phyloP scores from a whole-genome alignment of 1,284 basidiomycete species.

The Ceratobasidium theobromae region DNA sequence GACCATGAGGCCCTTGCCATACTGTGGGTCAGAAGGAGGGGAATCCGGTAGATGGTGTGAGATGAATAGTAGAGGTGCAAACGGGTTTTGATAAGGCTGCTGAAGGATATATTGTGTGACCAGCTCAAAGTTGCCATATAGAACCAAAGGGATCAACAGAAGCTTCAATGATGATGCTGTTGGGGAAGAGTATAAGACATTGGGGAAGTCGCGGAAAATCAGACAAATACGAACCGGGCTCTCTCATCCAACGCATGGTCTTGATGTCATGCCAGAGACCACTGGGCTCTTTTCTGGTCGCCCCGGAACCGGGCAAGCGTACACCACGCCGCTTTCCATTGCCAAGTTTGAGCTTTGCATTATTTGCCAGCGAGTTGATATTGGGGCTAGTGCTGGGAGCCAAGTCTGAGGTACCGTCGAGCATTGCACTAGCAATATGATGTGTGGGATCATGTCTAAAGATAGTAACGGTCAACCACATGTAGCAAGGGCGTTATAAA shows the following conservation, averaged over 20 bases:
- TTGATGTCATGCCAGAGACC: constrained; percentile 35
- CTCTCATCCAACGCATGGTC: constrained; percentile 33
- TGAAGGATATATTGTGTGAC: constrained; percentile 42
- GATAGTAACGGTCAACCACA: background rate
- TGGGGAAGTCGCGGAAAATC: background rate
- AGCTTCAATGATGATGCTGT: constrained; percentile 60
- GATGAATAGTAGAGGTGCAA: constrained; percentile 73
- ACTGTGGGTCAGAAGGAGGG: constrained; percentile 58
- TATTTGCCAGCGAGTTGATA: constrained; percentile 19
- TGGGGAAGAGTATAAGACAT: background rate
- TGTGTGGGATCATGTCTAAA: constrained; percentile 16
- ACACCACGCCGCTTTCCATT: constrained; percentile 11
- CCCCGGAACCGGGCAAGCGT: constrained; percentile 1
- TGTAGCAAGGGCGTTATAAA: background rate
- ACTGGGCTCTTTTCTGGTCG: background rate
- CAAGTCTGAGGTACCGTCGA: background rate
- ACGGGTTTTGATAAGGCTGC: constrained; percentile 65
- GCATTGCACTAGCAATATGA: constrained; percentile 25
- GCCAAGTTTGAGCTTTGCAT: background rate
- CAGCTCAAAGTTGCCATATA: constrained; percentile 73
- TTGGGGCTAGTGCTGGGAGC: constrained; percentile 12
- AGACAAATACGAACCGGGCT: constrained; percentile 18
- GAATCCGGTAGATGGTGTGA: constrained; percentile 66
- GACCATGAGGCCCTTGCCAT: constrained; percentile 67
- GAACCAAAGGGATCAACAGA: constrained; percentile 67